phyloP scores from a whole-genome alignment of 2,329 filamentous ascomycete genomes.

The Cryphonectria nitschkei region DNA sequence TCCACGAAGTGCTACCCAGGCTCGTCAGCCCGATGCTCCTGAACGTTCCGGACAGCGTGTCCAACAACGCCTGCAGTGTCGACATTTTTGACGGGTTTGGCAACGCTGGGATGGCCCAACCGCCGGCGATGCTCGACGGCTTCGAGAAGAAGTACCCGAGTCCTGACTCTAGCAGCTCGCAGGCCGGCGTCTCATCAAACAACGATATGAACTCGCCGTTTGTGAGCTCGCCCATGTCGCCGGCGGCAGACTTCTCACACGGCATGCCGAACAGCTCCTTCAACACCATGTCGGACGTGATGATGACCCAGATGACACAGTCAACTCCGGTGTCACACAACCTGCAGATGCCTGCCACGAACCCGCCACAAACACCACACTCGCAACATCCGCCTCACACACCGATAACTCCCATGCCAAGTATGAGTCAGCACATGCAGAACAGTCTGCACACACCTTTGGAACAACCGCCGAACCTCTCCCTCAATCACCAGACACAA shows the following conservation, averaged over 20 bases:
- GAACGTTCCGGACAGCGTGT: conserved; percentile 57
- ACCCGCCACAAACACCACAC: conserved; percentile 32
- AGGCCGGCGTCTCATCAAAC: conserved; percentile 35
- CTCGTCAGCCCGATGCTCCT: conserved; percentile 64
- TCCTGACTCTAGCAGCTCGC: conserved; percentile 44
- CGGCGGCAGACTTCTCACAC: conserved; percentile 53
- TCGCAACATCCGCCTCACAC: conserved; percentile 39
- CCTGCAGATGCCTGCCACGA: conserved; percentile 20
- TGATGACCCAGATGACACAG: conserved; percentile 54
- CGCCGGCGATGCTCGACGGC: conserved; percentile 53
- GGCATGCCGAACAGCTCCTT: conserved; percentile 46
- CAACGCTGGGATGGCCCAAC: conserved; percentile 63
- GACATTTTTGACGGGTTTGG: conserved; percentile 71
- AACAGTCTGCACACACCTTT: conserved; percentile 39
- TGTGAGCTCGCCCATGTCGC: conserved; percentile 59
- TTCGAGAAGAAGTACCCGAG: conserved; percentile 51
- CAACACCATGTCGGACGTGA: conserved; percentile 55
- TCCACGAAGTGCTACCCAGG: conserved; percentile 70
- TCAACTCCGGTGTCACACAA: conserved; percentile 33
- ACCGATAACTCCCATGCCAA: conserved; percentile 40
- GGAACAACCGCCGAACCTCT: conserved; percentile 39
- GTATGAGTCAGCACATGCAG: conserved; percentile 40
- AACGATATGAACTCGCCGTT: conserved; percentile 56
- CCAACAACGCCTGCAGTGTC: conserved; percentile 43
- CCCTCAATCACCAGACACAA: conserved; percentile 39